Percentiles rank a stretch among this genome's conserved stretches.
phyloP scores from a whole-genome alignment of 495 filamentous ascomycete genomes.

The Glarea lozoyensis region DNA sequence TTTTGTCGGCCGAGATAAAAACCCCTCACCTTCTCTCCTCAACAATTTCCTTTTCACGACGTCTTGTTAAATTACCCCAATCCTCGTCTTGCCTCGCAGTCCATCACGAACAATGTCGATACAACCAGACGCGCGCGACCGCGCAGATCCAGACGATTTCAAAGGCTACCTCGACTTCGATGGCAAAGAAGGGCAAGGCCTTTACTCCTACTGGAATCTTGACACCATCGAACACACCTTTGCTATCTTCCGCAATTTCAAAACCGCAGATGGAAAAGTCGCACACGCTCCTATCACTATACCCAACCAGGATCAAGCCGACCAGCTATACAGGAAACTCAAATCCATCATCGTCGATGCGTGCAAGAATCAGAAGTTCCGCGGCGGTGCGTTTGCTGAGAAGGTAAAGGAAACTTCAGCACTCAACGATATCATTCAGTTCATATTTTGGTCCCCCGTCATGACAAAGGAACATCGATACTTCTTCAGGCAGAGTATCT shows the following conservation, averaged over 20 bases:
- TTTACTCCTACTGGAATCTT: not conserved
- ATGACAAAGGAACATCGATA: not conserved
- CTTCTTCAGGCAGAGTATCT: not conserved
- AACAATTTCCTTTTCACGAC: too few species aligned
- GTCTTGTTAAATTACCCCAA: too few species aligned
- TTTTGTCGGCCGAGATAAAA: too few species aligned
- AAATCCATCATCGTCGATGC: not conserved
- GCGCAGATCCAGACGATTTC: not conserved
- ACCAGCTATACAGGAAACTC: not conserved
- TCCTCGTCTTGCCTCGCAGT: too few species aligned
- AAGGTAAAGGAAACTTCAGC: not conserved
- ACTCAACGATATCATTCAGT: not conserved
- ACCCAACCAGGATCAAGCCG: too few species aligned
- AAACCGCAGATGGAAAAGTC: not conserved
- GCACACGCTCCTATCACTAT: too few species aligned
- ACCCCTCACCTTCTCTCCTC: too few species aligned
- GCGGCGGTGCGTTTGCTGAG: slow-evolving; percentile 1
- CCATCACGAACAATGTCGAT: too few species aligned
- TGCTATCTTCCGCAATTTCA: not conserved
- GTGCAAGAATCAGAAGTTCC: not conserved
- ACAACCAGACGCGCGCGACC: too few species aligned
- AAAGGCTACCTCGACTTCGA: not conserved
- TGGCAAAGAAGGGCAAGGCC: not conserved
- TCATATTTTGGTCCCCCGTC: not conserved
- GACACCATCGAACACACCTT: not conserved